Evolutionary conservation across 768 basidiomycete species (phyloP), one percentile per base, ranked within the genome.

Genomic region (Rhodotorula babjevae): DNA sequence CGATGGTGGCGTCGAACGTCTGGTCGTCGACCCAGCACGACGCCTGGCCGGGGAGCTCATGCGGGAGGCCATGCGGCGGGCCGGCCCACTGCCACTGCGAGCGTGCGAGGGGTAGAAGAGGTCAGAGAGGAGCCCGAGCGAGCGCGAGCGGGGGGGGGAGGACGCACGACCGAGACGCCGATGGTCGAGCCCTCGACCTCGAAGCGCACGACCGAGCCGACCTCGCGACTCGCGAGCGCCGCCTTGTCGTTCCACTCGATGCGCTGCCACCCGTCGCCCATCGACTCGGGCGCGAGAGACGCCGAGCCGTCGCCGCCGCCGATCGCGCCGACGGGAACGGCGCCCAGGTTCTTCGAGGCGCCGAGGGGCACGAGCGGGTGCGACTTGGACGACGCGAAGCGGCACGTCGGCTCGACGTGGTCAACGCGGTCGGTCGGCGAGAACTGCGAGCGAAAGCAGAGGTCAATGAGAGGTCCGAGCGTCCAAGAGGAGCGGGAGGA

Each of bases 171-270:
- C 33, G 65, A 61, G 7, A 65, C 23, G 10, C 69, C 69, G 9
- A 59, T 59, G 9, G 36, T 55, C 21, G 58, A 61, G 5, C 69
- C 69, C 11, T 60, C 44, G 31, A 65, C 60, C 7, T 29, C 31
- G 44, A 70, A 61, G 4, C 29, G 19, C 15, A 61, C 31, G 40
- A 46, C 29, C 0, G 36, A 21, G 31, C 69, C 69, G 23, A 61
- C 58, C 18, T 31, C 42, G 31, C n/a, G 15, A 3, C 59, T 33
- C 10, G 40, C 44, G 14, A 55, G 4, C 7, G 69, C 69, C 6
- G 42, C 42, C 44, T 70, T 70, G 40, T 55, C 63, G 63, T 70
- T 70, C 69, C 69, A 70, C 27, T 70, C 69, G 40, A 70, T 21
- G 23, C 33, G 27, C 40, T 36, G 25, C 69, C 69, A 70, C 14